Conservation (phyloP, 371 early-diverging fungal genomes). For the Coemansia sp. region DNA sequence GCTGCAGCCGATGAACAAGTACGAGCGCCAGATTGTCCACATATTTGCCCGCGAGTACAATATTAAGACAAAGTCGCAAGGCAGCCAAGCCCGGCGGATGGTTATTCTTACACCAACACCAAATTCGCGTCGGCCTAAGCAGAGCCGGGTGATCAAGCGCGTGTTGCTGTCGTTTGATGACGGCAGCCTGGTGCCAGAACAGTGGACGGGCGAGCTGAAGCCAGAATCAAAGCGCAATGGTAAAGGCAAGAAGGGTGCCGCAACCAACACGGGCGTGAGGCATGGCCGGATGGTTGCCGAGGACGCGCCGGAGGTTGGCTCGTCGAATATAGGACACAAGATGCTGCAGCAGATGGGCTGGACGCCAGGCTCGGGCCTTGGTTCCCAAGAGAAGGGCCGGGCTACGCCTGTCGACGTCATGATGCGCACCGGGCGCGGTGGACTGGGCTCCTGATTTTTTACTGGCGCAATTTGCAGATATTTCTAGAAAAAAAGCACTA, state of each 20-base stretch:
- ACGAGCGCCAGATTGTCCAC: constrained; percentile 48
- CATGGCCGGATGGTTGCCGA: constrained; percentile 71
- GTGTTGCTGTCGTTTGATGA: constrained; percentile 27
- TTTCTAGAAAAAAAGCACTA: constrained; percentile 17
- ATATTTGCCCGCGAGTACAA: constrained; percentile 46
- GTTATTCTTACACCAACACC: constrained; percentile 43
- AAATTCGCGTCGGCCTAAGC: constrained; percentile 25
- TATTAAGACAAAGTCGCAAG: constrained; percentile 47
- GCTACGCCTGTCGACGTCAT: constrained; percentile 83
- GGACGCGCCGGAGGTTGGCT: constrained; percentile 62
- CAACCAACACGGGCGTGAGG: constrained; percentile 16
- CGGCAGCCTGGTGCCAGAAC: constrained; percentile 30
- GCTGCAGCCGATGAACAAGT: constrained; percentile 52
- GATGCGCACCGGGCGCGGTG: constrained; percentile 69
- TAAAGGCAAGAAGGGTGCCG: constrained; percentile 11
- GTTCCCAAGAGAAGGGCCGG: constrained; percentile 76
- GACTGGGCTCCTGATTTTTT: constrained; percentile 66
- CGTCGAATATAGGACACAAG: constrained; percentile 74
- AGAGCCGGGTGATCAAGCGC: constrained; percentile 30
- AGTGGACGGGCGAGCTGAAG: constrained; percentile 19
- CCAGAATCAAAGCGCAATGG: not conserved
- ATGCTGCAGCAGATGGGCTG: constrained; percentile 85
- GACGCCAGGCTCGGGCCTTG: constrained; percentile 81
- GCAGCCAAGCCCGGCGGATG: constrained; percentile 27
- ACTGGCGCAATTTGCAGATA: too few species aligned